These are phyloP conservation scores for Halteria grandinella DNA, from an alignment of 73 alveolate genomes.

Conservation along the genomic window DNA sequence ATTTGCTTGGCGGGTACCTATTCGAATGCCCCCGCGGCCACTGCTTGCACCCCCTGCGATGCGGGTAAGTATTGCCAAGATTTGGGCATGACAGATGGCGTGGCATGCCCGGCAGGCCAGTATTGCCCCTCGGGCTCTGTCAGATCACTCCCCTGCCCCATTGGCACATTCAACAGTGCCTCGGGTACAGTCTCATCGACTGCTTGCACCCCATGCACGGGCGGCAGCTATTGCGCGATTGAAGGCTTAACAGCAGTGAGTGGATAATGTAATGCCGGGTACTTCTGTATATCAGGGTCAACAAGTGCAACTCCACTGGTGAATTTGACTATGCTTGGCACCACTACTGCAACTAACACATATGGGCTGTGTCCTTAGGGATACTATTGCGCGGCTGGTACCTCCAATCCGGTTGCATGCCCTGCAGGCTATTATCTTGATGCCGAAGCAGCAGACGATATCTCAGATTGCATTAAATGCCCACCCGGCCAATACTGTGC, in stretches of 20 bases:
- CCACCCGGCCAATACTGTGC: conserved; percentile 44
- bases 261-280: conserved; percentile 60
- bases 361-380: conserved; percentile 63
- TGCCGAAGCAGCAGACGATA: conserved; percentile 34
- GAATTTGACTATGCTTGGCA: conserved; percentile 22
- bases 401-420: conserved; percentile 52
- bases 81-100: conserved; percentile 4
- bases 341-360: background rate
- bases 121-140: conserved; percentile 73
- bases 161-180: conserved; percentile 75
- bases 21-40: background rate
- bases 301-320: conserved; percentile 32
- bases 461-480: conserved; percentile 26
- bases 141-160: conserved; percentile 75
- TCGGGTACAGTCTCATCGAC: conserved; percentile 59
- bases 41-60: conserved; percentile 45
- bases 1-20: conserved; percentile 61
- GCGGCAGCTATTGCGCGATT: conserved; percentile 72
- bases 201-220: conserved; percentile 63
- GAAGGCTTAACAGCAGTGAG: conserved; percentile 65
- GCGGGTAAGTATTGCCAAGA: conserved; percentile 60
- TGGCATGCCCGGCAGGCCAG: conserved; percentile 69
- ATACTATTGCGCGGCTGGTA: conserved; percentile 11
- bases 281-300: conserved; percentile 56
- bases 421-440: conserved; percentile 62